Evolutionary conservation across 768 basidiomycete genomes (phyloP).

Genomic region (Termitomyces sp.): DNA sequence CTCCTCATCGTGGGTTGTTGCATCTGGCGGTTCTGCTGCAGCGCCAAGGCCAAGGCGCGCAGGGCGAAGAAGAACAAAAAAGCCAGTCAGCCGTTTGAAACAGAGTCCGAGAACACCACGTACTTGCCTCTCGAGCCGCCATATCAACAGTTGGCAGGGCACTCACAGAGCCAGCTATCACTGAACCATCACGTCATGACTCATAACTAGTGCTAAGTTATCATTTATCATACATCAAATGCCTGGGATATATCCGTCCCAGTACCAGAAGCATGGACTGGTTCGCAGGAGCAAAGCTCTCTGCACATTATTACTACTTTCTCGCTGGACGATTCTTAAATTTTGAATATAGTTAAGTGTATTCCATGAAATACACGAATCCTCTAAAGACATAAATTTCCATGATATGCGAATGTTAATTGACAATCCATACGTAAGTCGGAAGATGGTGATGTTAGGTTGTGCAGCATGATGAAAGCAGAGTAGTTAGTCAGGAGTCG

Average conservation of each 20-base stretch:
- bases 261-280: slow-evolving; percentile 1
- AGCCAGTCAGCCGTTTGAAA: slow-evolving; percentile 16
- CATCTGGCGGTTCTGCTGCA: slow-evolving; percentile 60
- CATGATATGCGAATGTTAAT: not conserved
- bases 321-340: slow-evolving; percentile 17
- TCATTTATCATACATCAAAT: not conserved
- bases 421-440: not conserved
- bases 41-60: slow-evolving; percentile 14
- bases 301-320: slow-evolving; percentile 1
- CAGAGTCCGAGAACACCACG: slow-evolving; percentile 21
- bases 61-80: slow-evolving; percentile 21
- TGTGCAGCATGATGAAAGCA: not conserved
- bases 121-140: slow-evolving; percentile 25
- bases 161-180: slow-evolving; percentile 13
- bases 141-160: slow-evolving; percentile 1
- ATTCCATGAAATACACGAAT: slow-evolving; percentile 1
- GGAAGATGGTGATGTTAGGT: not conserved
- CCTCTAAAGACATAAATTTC: not conserved
- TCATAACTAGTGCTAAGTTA: not conserved
- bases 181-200: slow-evolving; percentile 3
- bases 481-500: not conserved
- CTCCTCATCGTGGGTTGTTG: slow-evolving; percentile 40
- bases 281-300: not conserved
- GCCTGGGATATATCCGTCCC: not conserved
- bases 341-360: slow-evolving; percentile 7